Evolutionary conservation across 2,329 filamentous ascomycete species (phyloP).

Genomic region (Tympanopsis confertula): DNA sequence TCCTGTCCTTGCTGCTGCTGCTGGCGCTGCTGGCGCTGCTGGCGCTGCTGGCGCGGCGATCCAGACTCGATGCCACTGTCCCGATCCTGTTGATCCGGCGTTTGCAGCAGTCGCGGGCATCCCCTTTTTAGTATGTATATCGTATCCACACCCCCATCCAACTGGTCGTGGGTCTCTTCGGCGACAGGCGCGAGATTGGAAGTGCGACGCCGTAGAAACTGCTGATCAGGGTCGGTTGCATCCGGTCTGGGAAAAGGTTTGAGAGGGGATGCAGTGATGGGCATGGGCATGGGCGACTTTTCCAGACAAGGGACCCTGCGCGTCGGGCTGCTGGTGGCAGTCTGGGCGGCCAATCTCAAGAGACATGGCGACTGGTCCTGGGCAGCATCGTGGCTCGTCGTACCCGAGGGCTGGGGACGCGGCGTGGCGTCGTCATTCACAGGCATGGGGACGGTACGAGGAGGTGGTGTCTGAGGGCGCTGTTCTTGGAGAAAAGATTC

Average conservation of each 20-base stretch:
- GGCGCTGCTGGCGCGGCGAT: constrained; percentile 27
- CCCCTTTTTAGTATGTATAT: constrained; percentile 7
- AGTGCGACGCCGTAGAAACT: constrained; percentile 26
- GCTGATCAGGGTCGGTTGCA: no score
- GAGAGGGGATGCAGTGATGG: no score
- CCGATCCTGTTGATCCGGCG: constrained; percentile 24
- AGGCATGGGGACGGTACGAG: no score
- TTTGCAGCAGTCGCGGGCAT: constrained; percentile 7
- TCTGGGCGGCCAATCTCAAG: no score
- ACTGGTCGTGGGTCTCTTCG: constrained; percentile 35
- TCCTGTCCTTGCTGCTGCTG: constrained; percentile 17
- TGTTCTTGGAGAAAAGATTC: not conserved
- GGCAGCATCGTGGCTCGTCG: not conserved
- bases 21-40: constrained; percentile 7
- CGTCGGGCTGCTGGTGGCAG: not conserved
- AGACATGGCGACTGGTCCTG: not conserved
- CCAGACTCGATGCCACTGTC: constrained; percentile 37
- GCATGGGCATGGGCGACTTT: not conserved
- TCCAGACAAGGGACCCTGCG: not conserved
- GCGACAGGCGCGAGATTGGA: constrained; percentile 37
- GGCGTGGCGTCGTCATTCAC: no score
- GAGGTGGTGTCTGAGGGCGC: not conserved
- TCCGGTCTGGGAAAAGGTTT: no score
- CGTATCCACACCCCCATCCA: constrained; percentile 13
- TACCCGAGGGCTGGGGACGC: not conserved